A percentile compares a stretch with the other conserved stretches of the same genome.
Conservation (phyloP, 2,329 filamentous ascomycete species). For the Pseudogymnoascus sp. region DNA sequence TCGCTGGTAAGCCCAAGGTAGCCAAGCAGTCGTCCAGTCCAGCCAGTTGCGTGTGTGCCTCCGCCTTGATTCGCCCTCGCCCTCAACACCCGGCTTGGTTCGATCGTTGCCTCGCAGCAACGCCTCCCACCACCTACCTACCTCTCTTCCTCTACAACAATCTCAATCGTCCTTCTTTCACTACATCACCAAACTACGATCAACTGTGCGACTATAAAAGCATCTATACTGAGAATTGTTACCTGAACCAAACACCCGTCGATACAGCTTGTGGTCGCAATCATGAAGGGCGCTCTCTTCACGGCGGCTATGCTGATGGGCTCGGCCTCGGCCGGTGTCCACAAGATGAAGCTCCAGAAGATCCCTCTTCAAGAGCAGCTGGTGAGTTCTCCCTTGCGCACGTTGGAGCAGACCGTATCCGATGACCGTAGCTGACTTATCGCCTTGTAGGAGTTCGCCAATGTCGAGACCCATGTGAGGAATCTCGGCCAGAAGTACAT, state of each 20-base stretch:
- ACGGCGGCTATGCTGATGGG: conserved; percentile 74
- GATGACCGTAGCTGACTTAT: conserved; percentile 20
- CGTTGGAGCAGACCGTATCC: conserved; percentile 6
- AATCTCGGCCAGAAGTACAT: conserved; percentile 94
- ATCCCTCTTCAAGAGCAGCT: conserved; percentile 85
- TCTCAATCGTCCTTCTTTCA: conserved; percentile 1
- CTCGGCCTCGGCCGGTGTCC: conserved; percentile 74
- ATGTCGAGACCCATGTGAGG: conserved; percentile 73
- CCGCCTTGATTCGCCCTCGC: conserved; percentile 1
- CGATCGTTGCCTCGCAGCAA: neutral
- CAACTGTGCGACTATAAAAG: neutral
- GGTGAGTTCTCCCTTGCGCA: conserved; percentile 47
- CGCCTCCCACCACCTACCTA: neutral
- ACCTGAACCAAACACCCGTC: neutral
- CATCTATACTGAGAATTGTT: neutral
- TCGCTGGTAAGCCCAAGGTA: neutral
- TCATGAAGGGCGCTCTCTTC: conserved; percentile 81
- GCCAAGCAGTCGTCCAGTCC: neutral
- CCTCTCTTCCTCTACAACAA: neutral
- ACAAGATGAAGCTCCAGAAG: conserved; percentile 98
- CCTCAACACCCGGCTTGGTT: conserved; percentile 1
- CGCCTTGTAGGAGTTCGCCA: conserved; percentile 56
- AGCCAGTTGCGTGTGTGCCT: neutral
- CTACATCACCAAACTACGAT: neutral
- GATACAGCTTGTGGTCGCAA: conserved; percentile 19